A percentile compares a stretch with the other conserved stretches of the same genome.
These are phyloP conservation scores for Boletus sp. DNA, from an alignment of 768 basidiomycete genomes.

Conservation along the genomic window DNA sequence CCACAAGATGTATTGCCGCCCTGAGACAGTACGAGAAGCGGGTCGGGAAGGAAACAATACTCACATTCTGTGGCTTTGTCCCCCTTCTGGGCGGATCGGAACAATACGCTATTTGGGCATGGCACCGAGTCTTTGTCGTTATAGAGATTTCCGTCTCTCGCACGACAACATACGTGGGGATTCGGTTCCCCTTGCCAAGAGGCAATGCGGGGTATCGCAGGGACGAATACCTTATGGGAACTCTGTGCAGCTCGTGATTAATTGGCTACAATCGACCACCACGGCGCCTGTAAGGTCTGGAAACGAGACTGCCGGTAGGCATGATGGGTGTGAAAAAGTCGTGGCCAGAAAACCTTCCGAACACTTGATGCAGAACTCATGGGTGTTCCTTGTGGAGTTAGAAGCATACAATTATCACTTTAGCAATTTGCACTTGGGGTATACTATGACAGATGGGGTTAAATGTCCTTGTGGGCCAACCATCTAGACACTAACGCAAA, in stretches of 20 bases:
- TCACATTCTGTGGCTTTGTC: background rate
- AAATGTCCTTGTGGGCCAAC: slow-evolving; percentile 46
- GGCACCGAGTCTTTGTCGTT: background rate
- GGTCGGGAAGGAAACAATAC: background rate
- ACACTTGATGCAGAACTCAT: background rate
- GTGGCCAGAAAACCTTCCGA: background rate
- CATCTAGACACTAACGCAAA: slow-evolving; percentile 63
- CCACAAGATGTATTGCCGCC: background rate
- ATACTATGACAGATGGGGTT: slow-evolving; percentile 12
- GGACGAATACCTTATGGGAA: background rate
- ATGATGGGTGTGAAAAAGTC: background rate
- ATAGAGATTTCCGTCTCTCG: slow-evolving; percentile 3
- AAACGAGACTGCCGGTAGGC: background rate
- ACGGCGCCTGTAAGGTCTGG: background rate
- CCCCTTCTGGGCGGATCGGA: background rate
- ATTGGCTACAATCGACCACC: background rate
- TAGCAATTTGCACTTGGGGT: background rate
- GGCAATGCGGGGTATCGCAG: background rate
- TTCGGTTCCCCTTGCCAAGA: too few species aligned
- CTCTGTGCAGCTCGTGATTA: too few species aligned
- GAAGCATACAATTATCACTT: background rate
- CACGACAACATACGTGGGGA: background rate
- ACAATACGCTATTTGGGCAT: background rate
- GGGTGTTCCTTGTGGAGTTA: background rate
- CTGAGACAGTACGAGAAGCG: background rate